Conservation (phyloP, 441 rosid species). For the Brassica balearica region DNA sequence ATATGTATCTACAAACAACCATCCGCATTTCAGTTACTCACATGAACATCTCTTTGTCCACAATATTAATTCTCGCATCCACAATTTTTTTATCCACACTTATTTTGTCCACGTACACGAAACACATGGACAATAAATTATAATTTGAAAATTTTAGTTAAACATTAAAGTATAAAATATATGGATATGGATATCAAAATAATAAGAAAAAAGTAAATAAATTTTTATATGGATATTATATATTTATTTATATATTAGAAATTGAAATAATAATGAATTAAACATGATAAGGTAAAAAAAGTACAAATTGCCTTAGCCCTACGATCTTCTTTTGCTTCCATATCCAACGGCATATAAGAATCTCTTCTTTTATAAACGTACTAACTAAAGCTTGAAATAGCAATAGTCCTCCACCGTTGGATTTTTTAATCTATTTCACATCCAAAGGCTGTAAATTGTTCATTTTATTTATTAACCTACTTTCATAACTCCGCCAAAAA, state of each 20-base stretch:
- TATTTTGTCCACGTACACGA: background rate
- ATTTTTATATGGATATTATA: background rate
- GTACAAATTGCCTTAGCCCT: background rate
- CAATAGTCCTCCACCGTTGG: background rate
- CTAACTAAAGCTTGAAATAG: background rate
- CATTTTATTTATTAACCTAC: background rate
- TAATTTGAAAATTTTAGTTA: background rate
- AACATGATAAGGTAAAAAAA: too few species aligned
- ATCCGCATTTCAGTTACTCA: background rate
- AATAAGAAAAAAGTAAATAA: too few species aligned
- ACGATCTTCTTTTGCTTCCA: background rate
- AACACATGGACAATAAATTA: background rate
- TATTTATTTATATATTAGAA: too few species aligned
- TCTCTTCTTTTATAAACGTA: background rate
- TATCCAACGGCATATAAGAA: background rate
- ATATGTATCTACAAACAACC: background rate
- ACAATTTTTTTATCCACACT: background rate
- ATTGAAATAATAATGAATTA: too few species aligned
- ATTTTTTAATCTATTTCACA: too few species aligned
- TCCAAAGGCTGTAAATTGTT: background rate
- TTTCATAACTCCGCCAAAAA: background rate
- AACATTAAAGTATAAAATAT: background rate
- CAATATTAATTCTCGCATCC: background rate
- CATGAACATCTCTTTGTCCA: background rate
- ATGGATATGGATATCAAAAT: background rate